These are phyloP conservation scores for Erodium chrysanthum DNA, from an alignment of 441 rosid species.

Conservation along the genomic window DNA sequence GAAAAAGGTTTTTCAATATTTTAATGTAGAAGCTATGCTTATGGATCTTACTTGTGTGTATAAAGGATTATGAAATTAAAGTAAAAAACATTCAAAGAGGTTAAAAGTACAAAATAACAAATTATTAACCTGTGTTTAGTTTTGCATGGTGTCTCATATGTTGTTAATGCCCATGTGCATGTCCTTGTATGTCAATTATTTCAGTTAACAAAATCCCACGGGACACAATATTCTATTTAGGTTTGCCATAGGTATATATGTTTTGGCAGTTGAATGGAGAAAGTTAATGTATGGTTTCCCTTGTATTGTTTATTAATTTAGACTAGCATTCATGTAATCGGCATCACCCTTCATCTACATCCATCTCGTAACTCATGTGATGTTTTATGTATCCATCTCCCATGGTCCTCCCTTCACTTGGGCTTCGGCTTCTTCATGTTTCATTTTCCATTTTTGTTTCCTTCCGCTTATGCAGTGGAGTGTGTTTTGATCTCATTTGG, in stretches of 20 bases:
- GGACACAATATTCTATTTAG: background rate
- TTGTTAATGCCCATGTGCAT: background rate
- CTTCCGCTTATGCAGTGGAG: no score
- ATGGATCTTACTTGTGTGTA: background rate
- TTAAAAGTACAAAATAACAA: background rate
- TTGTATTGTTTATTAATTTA: background rate
- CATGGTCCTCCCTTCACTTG: no score
- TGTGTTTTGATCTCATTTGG: no score
- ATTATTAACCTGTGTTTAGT: background rate
- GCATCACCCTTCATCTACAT: no score
- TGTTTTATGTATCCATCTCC: no score
- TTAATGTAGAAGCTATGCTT: background rate
- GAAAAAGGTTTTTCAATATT: background rate
- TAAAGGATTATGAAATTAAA: background rate
- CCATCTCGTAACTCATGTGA: no score
- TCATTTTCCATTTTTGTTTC: no score
- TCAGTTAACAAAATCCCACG: background rate
- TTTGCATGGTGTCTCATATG: background rate
- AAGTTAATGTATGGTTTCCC: background rate
- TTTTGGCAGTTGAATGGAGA: background rate
- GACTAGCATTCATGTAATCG: background rate
- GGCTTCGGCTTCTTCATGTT: no score
- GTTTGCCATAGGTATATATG: no score
- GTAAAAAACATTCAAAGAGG: background rate
- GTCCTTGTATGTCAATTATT: background rate